Percentiles rank a stretch among this genome's conserved stretches.
phyloP scores from a whole-genome alignment of 306 rosid genomes.

The Castanea mollissima region DNA sequence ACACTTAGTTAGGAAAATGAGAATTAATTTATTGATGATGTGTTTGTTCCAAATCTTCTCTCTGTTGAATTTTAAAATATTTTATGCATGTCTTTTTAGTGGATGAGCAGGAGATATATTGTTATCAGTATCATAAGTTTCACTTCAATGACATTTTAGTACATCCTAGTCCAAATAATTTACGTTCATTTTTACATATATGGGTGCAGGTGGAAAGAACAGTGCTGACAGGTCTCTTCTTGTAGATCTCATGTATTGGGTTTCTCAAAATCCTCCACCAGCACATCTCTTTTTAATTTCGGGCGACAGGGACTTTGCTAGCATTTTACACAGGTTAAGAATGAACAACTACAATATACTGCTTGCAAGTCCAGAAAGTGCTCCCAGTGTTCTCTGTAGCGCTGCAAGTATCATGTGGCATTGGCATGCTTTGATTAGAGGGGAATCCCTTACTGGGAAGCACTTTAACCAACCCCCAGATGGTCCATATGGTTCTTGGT shows the following conservation, averaged over 20 bases:
- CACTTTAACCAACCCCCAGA: constrained; percentile 82
- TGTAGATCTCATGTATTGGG: constrained; percentile 80
- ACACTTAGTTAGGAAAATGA: background rate
- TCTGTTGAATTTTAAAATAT: background rate
- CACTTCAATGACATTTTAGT: constrained; percentile 3
- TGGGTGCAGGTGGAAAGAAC: constrained; percentile 76
- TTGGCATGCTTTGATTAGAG: constrained; percentile 70
- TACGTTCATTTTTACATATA: background rate
- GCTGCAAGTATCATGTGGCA: constrained; percentile 96
- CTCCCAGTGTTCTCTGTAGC: constrained; percentile 63
- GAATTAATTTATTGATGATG: background rate
- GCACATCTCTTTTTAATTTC: constrained; percentile 89
- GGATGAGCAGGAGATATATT: background rate
- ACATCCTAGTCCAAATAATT: background rate
- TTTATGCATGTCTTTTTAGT: background rate
- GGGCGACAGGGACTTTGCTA: constrained; percentile 73
- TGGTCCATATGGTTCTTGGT: constrained; percentile 75
- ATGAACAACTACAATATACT: constrained; percentile 86
- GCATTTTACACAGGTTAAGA: constrained; percentile 67
- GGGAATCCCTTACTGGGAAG: constrained; percentile 63
- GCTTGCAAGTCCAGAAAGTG: constrained; percentile 56
- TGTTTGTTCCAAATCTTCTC: background rate
- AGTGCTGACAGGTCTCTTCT: constrained; percentile 84
- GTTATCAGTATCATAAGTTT: background rate
- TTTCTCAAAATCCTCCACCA: constrained; percentile 95